These are phyloP conservation scores for Hordeum marinum DNA, from an alignment of 176 grass and related monocot species.

Conservation along the genomic window DNA sequence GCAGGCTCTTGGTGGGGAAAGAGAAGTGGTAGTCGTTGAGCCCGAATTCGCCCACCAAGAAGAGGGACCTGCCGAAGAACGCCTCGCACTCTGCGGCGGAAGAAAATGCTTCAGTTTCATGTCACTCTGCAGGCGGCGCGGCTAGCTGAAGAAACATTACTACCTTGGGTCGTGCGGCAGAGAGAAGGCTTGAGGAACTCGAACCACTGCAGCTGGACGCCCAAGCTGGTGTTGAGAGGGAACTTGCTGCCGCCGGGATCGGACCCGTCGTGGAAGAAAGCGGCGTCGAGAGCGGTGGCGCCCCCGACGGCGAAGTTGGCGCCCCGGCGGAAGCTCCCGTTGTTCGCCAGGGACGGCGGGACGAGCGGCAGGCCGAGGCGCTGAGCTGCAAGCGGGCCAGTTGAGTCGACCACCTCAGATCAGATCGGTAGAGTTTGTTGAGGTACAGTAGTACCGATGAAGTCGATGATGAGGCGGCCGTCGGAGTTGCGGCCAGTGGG, in stretches of 20 bases:
- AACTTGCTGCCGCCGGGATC: background rate
- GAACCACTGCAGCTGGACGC: slow-evolving; percentile 47
- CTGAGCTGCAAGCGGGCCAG: background rate
- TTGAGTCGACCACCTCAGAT: background rate
- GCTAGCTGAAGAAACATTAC: background rate
- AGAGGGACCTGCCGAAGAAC: slow-evolving; percentile 38
- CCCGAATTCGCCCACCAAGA: slow-evolving; percentile 41
- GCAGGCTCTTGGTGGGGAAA: slow-evolving; percentile 7
- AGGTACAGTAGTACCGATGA: slow-evolving; percentile 41
- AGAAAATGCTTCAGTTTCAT: background rate
- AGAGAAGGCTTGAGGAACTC: slow-evolving; percentile 38
- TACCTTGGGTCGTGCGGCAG: slow-evolving; percentile 30
- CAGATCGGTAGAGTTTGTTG: background rate
- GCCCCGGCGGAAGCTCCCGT: slow-evolving; percentile 27
- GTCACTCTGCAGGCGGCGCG: background rate
- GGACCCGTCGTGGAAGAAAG: slow-evolving; percentile 22
- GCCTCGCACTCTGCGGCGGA: slow-evolving; percentile 20
- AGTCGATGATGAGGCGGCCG: slow-evolving; percentile 65
- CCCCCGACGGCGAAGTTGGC: slow-evolving; percentile 47
- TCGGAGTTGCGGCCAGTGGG: slow-evolving; percentile 54
- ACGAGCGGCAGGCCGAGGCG: slow-evolving; percentile 32
- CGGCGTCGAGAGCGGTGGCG: slow-evolving; percentile 27
- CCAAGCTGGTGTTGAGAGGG: slow-evolving; percentile 34
- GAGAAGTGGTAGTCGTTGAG: slow-evolving; percentile 39
- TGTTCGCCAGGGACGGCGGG: slow-evolving; percentile 23